Evolutionary conservation across 75 land plant genomes (phyloP).

Genomic region (Pinus taeda): DNA sequence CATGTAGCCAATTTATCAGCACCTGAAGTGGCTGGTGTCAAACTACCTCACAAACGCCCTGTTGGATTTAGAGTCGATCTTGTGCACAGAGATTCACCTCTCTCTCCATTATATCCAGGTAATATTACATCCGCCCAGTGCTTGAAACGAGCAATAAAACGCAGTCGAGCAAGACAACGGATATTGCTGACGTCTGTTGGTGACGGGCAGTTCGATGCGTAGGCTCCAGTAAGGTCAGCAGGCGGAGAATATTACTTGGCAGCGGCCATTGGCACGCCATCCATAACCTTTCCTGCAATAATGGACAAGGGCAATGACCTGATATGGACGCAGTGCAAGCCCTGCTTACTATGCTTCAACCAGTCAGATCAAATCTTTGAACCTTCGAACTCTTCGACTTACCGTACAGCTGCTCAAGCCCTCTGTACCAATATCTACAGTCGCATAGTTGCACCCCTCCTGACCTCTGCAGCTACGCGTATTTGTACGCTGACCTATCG

Average conservation of each 20-base stretch:
- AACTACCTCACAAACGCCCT: too few relatives aligned
- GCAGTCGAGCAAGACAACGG: neutral
- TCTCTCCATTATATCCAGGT: neutral
- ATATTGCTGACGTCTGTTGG: neutral
- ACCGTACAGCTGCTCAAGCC: neutral
- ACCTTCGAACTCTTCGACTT: conserved; percentile 21
- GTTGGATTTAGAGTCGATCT: neutral
- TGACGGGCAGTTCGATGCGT: too few relatives aligned
- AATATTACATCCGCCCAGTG: neutral
- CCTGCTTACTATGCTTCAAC: conserved; percentile 29
- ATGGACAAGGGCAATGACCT: conserved; percentile 32
- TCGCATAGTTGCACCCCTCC: too few relatives aligned
- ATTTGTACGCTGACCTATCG: neutral
- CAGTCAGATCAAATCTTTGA: conserved; percentile 21
- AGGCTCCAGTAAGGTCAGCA: too few relatives aligned
- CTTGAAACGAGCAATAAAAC: neutral
- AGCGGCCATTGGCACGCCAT: conserved; percentile 19
- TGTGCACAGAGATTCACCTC: neutral
- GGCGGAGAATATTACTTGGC: conserved; percentile 19
- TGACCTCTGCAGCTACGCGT: neutral
- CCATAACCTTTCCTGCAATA: neutral
- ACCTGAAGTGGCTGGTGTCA: too few relatives aligned
- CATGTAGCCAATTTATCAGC: too few relatives aligned
- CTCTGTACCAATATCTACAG: conserved; percentile 8
- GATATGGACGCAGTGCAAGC: conserved; percentile 30